Base-by-base conservation (phyloP, 768 basidiomycete species). In the Panaeolus cyanescens region DNA sequence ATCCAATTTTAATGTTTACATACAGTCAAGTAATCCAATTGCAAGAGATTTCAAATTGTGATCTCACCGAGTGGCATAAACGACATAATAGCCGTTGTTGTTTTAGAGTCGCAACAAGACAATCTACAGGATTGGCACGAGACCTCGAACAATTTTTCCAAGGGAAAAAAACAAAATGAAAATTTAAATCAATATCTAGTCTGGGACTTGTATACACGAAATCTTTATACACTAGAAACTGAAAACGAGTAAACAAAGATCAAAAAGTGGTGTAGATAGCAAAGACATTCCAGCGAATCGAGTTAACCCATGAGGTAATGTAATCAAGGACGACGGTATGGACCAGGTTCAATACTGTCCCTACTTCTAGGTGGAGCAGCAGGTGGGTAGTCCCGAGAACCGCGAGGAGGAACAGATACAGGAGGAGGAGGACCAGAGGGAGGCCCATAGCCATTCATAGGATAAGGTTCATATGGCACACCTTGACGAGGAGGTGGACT, bases 401-500 rank as follows among this genome's bases (percentile, higher is more conserved):
- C 54, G 32, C 73, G 71, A 62, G 76, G 71, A 50, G 45, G 22
- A 50, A 50, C 45, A 50, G 45, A 50, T 15, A 50, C 45, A 28
- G 42, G 22, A 45, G 39, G 22, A 45, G 39, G 37, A 65, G 78
- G 73, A 60, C 74, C 76, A 67, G 65, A 59, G 58, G 68, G 59
- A 55, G 74, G 68, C 45, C 67, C 65, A 64, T 88, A 86, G 68
- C 84, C 83, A 66, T 85, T 85, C 67, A 69, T 71, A 54, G 81
- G 69, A 67, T 87, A 86, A 37, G 76, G 71, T 55, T 89, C 86
- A 72, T 88, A 89, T 7, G 72, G 55, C 55, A 77, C 72, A 68
- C 75, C 72, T 62, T 84, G 76, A 40, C 85, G 79, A 59, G 83
- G 75, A 62, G 83, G 81, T 59, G 88, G 89, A 67, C 91, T 92